Conservation (phyloP, 2,329 filamentous ascomycete genomes). For the Pochonia chlamydosporia region DNA sequence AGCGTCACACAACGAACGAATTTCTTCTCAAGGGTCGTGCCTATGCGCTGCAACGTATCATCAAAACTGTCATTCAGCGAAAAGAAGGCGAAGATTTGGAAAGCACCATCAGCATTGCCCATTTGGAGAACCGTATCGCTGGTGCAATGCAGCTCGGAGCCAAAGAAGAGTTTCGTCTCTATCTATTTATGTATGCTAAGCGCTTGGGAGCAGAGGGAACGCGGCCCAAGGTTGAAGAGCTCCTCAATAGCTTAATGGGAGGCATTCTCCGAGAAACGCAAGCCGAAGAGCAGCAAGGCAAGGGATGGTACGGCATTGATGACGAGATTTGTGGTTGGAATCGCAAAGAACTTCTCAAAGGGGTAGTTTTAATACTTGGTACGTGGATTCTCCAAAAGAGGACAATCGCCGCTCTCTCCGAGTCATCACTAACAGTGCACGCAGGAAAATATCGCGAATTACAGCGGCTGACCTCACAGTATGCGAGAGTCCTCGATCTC, state of each 20-base stretch:
- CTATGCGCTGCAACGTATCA: conserved; percentile 83
- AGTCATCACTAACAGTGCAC: conserved; percentile 13
- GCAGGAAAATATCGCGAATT: conserved; percentile 91
- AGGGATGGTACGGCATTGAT: conserved; percentile 60
- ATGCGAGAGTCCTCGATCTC: conserved; percentile 74
- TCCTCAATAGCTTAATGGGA: conserved; percentile 76
- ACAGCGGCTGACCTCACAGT: conserved; percentile 90
- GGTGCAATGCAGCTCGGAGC: conserved; percentile 80
- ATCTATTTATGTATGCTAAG: conserved; percentile 98
- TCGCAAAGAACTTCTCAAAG: conserved; percentile 78
- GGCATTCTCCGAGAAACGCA: conserved; percentile 58
- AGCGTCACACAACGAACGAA: conserved; percentile 91
- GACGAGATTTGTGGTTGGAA: conserved; percentile 87
- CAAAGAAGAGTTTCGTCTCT: conserved; percentile 87
- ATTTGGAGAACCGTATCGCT: conserved; percentile 90
- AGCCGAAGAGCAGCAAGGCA: conserved; percentile 36
- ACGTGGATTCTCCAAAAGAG: conserved; percentile 29
- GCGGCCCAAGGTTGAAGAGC: conserved; percentile 84
- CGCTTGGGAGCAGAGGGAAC: conserved; percentile 86
- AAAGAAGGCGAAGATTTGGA: conserved; percentile 93
- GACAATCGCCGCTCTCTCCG: not conserved
- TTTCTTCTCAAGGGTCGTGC: conserved; percentile 86
- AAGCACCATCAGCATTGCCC: conserved; percentile 83
- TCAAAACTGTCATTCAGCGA: conserved; percentile 80
- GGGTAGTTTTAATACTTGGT: conserved; percentile 90